phyloP scores from a whole-genome alignment of 148 eudicot species.

The Arbutus unedo region DNA sequence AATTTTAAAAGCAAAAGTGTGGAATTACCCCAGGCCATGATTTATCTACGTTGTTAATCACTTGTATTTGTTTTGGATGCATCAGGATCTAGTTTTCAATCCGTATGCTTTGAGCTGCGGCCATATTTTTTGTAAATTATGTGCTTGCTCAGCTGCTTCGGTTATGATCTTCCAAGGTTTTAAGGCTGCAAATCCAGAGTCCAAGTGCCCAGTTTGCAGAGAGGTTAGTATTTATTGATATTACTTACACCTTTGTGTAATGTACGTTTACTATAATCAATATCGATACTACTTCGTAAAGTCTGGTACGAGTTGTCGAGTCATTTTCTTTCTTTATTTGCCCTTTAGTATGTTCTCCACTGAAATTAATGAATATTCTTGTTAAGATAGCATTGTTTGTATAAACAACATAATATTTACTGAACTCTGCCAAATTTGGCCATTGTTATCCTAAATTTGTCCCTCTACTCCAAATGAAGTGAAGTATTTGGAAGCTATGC shows the following conservation, averaged over 20 bases:
- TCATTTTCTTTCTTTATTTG: neutral
- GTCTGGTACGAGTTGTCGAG: neutral
- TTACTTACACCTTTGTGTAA: neutral
- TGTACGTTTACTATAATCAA: neutral
- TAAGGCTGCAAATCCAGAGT: constrained; percentile 28
- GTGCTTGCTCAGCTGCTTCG: constrained; percentile 40
- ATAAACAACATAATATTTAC: too few relatives aligned
- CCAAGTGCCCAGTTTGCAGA: constrained; percentile 43
- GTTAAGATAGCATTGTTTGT: neutral
- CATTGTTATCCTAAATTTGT: too few relatives aligned
- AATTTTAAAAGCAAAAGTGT: neutral
- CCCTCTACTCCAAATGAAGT: neutral
- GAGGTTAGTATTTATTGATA: constrained; percentile 23
- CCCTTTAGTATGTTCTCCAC: neutral
- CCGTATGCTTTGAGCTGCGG: constrained; percentile 42
- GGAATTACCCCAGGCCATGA: neutral
- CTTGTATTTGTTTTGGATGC: constrained; percentile 13
- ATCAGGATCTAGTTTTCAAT: constrained; percentile 36
- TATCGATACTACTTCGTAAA: neutral
- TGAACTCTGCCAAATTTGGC: too few relatives aligned
- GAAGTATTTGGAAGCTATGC: neutral
- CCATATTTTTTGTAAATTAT: constrained; percentile 39
- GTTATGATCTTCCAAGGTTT: constrained; percentile 35
- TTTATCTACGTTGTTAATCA: neutral
- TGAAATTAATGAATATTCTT: neutral